A percentile compares a stretch with the other conserved stretches of the same genome.
Conservation (phyloP, 192 early-diverging fungal genomes). For the Entomortierella beljakovae region DNA sequence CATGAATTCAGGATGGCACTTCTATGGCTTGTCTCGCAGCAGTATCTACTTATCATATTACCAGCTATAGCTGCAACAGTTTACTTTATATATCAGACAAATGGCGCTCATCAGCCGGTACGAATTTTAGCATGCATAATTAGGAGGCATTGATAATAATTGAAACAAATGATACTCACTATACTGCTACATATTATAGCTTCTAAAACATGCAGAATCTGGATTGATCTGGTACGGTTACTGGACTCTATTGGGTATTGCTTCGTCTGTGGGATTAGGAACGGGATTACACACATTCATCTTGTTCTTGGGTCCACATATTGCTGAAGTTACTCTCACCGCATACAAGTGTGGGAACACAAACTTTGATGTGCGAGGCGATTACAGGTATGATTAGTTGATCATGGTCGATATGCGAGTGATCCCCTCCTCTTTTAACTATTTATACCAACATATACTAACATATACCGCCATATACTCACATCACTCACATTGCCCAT, state of each 20-base stretch:
- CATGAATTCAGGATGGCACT: slow-evolving; percentile 54
- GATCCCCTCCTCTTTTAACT: background rate
- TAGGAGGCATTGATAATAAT: too few species aligned
- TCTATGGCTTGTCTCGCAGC: slow-evolving; percentile 53
- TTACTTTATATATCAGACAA: slow-evolving; percentile 59
- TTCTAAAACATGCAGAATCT: slow-evolving; percentile 64
- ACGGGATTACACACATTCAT: slow-evolving; percentile 97
- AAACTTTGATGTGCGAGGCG: slow-evolving; percentile 79
- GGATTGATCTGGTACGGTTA: slow-evolving; percentile 86
- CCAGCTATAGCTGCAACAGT: slow-evolving; percentile 39
- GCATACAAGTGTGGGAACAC: slow-evolving; percentile 85
- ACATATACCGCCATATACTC: background rate
- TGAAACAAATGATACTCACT: background rate
- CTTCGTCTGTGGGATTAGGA: slow-evolving; percentile 93
- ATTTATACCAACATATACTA: too few species aligned
- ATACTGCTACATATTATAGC: slow-evolving; percentile 15
- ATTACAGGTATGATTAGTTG: slow-evolving; percentile 60
- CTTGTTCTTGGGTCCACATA: slow-evolving; percentile 92
- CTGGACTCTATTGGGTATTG: slow-evolving; percentile 88
- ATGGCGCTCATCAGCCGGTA: slow-evolving; percentile 72
- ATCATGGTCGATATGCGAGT: background rate
- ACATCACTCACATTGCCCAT: background rate
- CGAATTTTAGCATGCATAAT: too few species aligned
- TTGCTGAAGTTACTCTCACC: slow-evolving; percentile 89
- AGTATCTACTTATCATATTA: slow-evolving; percentile 49